Conservation (phyloP, 2,329 filamentous ascomycete species). For the Calonectria henricotiae region DNA sequence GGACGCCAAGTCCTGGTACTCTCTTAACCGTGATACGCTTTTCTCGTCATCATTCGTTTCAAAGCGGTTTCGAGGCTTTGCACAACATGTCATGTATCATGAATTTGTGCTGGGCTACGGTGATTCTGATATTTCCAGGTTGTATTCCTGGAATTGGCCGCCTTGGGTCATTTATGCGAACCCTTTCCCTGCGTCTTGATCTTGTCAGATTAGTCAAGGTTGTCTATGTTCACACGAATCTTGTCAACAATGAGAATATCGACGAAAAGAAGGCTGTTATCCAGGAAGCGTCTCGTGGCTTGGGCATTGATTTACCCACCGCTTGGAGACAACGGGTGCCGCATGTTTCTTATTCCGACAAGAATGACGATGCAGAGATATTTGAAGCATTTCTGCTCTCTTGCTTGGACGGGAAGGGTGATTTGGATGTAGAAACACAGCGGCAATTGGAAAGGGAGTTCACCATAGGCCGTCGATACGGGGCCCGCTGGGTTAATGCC, state of each 20-base stretch:
- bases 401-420: not conserved
- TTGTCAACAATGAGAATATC: not conserved
- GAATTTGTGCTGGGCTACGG: slow-evolving; percentile 33
- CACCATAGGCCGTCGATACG: not conserved
- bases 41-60: slow-evolving; percentile 26
- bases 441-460: not conserved
- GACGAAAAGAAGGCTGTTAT: not conserved
- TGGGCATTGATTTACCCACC: slow-evolving; percentile 26
- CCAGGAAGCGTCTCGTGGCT: slow-evolving; percentile 11
- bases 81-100: slow-evolving; percentile 31
- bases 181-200: slow-evolving; percentile 10
- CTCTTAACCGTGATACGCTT: slow-evolving; percentile 22
- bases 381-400: slow-evolving; percentile 2
- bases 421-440: not conserved
- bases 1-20: slow-evolving; percentile 26
- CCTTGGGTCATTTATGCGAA: slow-evolving; percentile 28
- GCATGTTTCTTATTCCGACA: not conserved
- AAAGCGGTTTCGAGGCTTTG: slow-evolving; percentile 14
- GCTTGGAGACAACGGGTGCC: slow-evolving; percentile 20
- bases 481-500: not conserved
- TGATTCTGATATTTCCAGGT: slow-evolving; percentile 14
- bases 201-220: slow-evolving; percentile 22
- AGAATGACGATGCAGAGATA: not conserved
- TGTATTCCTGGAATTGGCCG: slow-evolving; percentile 30
- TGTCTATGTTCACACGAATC: slow-evolving; percentile 16